A percentile compares a stretch with the other conserved stretches of the same genome.
phyloP scores from a whole-genome alignment of 2,329 filamentous ascomycete species.

The Sporothrix mexicana region DNA sequence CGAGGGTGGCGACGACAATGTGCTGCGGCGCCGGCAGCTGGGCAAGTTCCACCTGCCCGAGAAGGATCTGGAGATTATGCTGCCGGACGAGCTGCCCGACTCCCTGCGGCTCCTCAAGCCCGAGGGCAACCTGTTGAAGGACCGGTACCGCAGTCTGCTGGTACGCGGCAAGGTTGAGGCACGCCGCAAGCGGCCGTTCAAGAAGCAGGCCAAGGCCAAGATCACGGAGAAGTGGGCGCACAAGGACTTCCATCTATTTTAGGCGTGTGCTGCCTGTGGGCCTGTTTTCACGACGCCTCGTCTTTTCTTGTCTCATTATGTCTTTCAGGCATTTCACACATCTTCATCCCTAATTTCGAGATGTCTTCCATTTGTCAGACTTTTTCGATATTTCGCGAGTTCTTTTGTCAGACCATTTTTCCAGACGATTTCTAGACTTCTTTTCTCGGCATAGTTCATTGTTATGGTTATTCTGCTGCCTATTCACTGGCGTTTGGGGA shows the following conservation, averaged over 20 bases:
- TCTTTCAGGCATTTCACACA: no score
- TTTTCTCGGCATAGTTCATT: conserved; percentile 15
- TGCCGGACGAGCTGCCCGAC: conserved; percentile 83
- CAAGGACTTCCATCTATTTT: conserved; percentile 80
- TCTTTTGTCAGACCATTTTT: neutral
- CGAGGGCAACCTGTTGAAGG: conserved; percentile 92
- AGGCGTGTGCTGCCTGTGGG: neutral
- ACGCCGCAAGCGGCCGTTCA: conserved; percentile 77
- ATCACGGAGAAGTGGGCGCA: conserved; percentile 95
- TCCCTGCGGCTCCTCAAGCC: conserved; percentile 83
- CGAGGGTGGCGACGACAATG: conserved; percentile 66
- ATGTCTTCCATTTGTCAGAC: neutral
- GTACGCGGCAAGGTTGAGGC: conserved; percentile 88
- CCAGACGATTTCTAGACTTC: conserved; percentile 14
- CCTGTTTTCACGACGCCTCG: no score
- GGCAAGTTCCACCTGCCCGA: conserved; percentile 77
- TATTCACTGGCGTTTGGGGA: conserved; percentile 28
- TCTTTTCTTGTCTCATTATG: no score
- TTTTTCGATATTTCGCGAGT: neutral
- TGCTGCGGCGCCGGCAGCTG: conserved; percentile 73
- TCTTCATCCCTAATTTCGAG: no score
- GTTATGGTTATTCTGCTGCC: conserved; percentile 26
- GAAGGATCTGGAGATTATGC: conserved; percentile 77
- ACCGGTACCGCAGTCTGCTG: conserved; percentile 87
- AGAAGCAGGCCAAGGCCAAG: conserved; percentile 80